phyloP scores from a whole-genome alignment of 139 green algal species.

The Auxenochlorella protothecoides region DNA sequence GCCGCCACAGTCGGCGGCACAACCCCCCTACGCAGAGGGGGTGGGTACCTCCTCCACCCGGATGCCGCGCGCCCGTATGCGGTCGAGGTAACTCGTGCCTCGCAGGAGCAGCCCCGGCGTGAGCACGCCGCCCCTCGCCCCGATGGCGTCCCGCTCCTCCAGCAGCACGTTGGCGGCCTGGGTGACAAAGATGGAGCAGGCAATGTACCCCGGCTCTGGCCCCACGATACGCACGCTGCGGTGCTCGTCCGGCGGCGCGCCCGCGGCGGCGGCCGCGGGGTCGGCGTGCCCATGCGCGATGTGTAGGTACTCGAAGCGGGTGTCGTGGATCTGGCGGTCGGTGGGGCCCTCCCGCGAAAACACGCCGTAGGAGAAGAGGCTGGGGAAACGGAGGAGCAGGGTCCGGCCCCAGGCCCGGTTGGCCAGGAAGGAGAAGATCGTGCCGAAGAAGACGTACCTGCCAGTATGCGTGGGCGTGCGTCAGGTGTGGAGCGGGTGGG shows the following conservation, averaged over 20 bases:
- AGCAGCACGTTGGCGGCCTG: constrained; percentile 39
- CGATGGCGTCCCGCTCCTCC: constrained; percentile 25
- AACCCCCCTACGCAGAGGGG: no score
- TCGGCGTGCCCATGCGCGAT: constrained; percentile 30
- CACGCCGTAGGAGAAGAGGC: constrained; percentile 34
- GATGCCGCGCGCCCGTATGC: constrained; percentile 22
- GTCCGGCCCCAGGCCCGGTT: constrained; percentile 28
- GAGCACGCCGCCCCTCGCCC: constrained; percentile 12
- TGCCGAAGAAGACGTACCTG: constrained; percentile 32
- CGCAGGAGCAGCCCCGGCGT: constrained; percentile 22
- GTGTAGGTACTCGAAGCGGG: constrained; percentile 32
- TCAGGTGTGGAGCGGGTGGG: no score
- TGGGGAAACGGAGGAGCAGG: constrained; percentile 32
- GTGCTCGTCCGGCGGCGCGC: constrained; percentile 9
- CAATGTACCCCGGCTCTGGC: constrained; percentile 53
- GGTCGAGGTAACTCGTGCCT: constrained; percentile 21
- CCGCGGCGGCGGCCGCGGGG: neutral
- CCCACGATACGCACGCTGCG: constrained; percentile 21
- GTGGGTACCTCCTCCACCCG: constrained; percentile 10
- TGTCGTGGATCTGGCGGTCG: constrained; percentile 38
- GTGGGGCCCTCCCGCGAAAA: constrained; percentile 47
- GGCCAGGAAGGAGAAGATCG: constrained; percentile 30
- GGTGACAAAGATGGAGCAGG: constrained; percentile 39
- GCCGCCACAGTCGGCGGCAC: no score
- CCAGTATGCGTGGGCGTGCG: neutral